Evolutionary conservation across 148 eudicot species (phyloP).

Genomic region (Rhododendron henanense): DNA sequence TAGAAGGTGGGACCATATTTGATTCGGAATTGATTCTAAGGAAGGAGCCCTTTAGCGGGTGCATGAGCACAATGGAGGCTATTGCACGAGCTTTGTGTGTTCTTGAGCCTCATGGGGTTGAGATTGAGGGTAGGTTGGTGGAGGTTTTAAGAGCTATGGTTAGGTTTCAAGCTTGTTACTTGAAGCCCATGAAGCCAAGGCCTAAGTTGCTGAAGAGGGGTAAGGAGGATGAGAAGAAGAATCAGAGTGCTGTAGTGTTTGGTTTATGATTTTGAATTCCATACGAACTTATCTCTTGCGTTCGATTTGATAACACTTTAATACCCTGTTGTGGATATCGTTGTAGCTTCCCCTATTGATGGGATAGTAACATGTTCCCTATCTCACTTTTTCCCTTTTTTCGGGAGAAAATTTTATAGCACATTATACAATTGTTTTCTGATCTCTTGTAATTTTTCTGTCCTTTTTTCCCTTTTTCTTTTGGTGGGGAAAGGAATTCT

Average conservation of each 20-base stretch:
- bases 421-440: neutral
- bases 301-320: neutral
- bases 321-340: neutral
- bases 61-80: constrained; percentile 97
- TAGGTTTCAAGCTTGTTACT: constrained; percentile 51
- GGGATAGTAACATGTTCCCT: neutral
- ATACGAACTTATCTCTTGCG: neutral
- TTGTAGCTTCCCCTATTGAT: neutral
- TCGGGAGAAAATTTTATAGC: neutral
- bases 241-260: neutral
- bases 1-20: constrained; percentile 65
- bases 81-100: constrained; percentile 78
- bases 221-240: constrained; percentile 19
- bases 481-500: neutral
- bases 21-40: constrained; percentile 80
- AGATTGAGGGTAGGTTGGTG: constrained; percentile 58
- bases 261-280: neutral
- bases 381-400: neutral
- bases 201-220: constrained; percentile 41
- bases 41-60: constrained; percentile 89
- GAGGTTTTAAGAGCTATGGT: constrained; percentile 81
- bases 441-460: neutral
- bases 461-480: neutral
- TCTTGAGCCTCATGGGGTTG: constrained; percentile 70
- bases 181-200: constrained; percentile 66